Base-by-base conservation (phyloP, 495 filamentous ascomycete species). In the Penicillium atrosanguineum region DNA sequence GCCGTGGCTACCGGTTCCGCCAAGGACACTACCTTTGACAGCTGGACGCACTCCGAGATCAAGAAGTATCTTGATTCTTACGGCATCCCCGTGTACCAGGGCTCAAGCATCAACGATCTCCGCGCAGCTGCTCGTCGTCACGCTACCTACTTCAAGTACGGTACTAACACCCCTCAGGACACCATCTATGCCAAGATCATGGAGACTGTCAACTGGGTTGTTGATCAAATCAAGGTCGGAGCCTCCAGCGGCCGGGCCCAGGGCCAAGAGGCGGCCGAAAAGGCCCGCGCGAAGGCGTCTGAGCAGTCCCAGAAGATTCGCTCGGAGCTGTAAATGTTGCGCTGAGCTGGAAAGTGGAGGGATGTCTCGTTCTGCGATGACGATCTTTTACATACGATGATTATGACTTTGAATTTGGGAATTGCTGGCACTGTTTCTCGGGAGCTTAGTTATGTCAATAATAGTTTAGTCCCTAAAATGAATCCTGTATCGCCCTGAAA, bases 51-150 rank as follows among this genome's bases (percentile, higher is more conserved):
- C 26, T 85, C 82, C 15, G 90, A 95, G 18, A 75, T 95, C 48
- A 93, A 93, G 75, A 72, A 80, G 14, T 93, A 91, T 56, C 79
- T 93, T 12, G 89, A 93, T 66, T 87, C 83, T 45, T 93, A 91
- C 61, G 89, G 89, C 37, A 77, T 93, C 54, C 80, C 84, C 11
- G 82, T 79, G 40, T 87, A 87, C 41, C 87, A 90, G 69, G 87
- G 87, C 26, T 84, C 82, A 31, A 85, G 69, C 45, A 67, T 81
- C 48, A 86, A 88, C 55, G 76, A 87, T 57, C 74, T 89, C 43
- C 79, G 76, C 37, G 83, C 86, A 20, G 76, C 84, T 39, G 88
- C 86, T 12, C 84, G 88, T 46, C 85, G 84, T 59, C 84, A 90
- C 50, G 77, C 79, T 8, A 87, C 85, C 12, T 91, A 87, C 71